Evolutionary conservation across 2,329 filamentous ascomycete species (phyloP).

Genomic region (Phialophora macrospora): DNA sequence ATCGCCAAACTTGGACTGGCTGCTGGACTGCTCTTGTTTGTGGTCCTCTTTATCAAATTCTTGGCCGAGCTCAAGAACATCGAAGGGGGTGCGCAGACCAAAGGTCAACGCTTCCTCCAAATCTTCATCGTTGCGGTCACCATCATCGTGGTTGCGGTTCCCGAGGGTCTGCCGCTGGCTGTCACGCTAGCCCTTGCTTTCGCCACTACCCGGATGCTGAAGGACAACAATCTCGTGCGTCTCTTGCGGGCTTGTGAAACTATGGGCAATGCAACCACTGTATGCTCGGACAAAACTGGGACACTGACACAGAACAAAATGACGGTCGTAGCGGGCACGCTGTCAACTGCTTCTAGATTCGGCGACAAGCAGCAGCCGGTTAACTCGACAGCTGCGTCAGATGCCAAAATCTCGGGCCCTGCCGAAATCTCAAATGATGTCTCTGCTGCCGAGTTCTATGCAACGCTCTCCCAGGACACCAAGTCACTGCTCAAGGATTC

Average conservation of each 20-base stretch:
- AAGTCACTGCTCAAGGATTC: constrained; percentile 66
- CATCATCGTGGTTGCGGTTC: constrained; percentile 64
- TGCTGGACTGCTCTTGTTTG: constrained; percentile 74
- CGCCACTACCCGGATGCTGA: constrained; percentile 66
- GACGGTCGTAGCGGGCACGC: constrained; percentile 63
- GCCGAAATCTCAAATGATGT: constrained; percentile 51
- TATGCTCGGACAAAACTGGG: constrained; percentile 70
- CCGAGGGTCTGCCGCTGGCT: constrained; percentile 65
- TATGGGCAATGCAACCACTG: constrained; percentile 67
- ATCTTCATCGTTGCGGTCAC: constrained; percentile 65
- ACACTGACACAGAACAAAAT: constrained; percentile 69
- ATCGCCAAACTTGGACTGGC: constrained; percentile 76
- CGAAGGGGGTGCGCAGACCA: constrained; percentile 51
- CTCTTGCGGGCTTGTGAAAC: constrained; percentile 65
- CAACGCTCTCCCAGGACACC: constrained; percentile 57
- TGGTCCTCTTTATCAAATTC: constrained; percentile 80
- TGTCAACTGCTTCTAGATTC: constrained; percentile 55
- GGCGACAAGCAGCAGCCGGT: constrained; percentile 47
- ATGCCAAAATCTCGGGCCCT: constrained; percentile 31
- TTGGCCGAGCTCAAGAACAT: constrained; percentile 64
- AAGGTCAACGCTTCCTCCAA: constrained; percentile 63
- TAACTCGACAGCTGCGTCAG: constrained; percentile 39
- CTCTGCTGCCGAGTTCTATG: constrained; percentile 60
- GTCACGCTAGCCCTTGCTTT: constrained; percentile 67
- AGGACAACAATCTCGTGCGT: constrained; percentile 67